Conservation (phyloP, 2,329 filamentous ascomycete species). For the Talaromyces islandicus region DNA sequence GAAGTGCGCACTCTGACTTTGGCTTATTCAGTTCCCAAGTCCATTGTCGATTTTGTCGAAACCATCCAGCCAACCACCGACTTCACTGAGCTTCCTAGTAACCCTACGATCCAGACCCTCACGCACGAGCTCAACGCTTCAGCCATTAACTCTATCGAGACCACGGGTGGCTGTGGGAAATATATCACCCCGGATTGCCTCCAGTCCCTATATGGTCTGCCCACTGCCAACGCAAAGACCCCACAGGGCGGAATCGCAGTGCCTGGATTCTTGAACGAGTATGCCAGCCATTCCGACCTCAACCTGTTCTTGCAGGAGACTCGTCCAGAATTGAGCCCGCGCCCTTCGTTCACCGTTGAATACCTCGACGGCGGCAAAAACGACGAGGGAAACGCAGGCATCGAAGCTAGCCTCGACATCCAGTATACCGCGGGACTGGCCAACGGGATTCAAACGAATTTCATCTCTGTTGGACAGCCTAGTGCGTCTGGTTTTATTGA, state of each 20-base stretch:
- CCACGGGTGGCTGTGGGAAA: neutral
- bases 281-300: slow-evolving; percentile 50
- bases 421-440: slow-evolving; percentile 55
- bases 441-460: slow-evolving; percentile 49
- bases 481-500: slow-evolving; percentile 14
- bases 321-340: slow-evolving; percentile 43
- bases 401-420: slow-evolving; percentile 61
- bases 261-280: slow-evolving; percentile 45
- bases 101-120: neutral
- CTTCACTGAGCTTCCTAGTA: slow-evolving; percentile 44
- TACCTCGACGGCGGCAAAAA: slow-evolving; percentile 53
- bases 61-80: slow-evolving; percentile 61
- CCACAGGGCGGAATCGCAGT: slow-evolving; percentile 37
- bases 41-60: slow-evolving; percentile 50
- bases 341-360: slow-evolving; percentile 51
- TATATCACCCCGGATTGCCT: slow-evolving; percentile 45
- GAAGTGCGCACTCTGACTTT: slow-evolving; percentile 48
- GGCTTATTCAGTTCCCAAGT: slow-evolving; percentile 56
- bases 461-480: slow-evolving; percentile 53
- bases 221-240: slow-evolving; percentile 31
- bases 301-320: slow-evolving; percentile 51
- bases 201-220: slow-evolving; percentile 43
- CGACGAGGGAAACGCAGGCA: slow-evolving; percentile 39
- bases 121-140: neutral
- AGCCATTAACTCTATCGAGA: neutral